A percentile compares a stretch with the other conserved stretches of the same genome.
These are phyloP conservation scores for Pseudogymnoascus sp. DNA, from an alignment of 2,329 filamentous ascomycete genomes.

Conservation along the genomic window DNA sequence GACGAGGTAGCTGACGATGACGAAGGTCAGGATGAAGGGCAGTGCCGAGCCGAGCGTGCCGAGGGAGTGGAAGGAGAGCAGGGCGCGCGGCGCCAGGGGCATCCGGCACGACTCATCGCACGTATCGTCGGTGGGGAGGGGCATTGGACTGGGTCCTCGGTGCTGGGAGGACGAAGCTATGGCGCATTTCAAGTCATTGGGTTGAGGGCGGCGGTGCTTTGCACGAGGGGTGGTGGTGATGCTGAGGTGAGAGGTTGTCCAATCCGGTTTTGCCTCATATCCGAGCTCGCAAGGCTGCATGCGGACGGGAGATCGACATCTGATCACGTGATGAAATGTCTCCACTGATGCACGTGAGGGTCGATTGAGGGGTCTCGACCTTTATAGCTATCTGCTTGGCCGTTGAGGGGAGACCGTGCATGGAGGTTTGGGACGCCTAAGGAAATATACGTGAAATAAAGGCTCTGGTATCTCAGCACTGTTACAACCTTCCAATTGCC, in stretches of 20 bases:
- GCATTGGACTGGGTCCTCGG: slow-evolving; percentile 22
- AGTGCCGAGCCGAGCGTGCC: slow-evolving; percentile 28
- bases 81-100: not conserved
- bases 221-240: not conserved
- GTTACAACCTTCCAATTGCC: not conserved
- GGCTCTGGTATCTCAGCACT: not conserved
- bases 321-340: not conserved
- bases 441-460: not conserved
- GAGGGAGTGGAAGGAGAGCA: not conserved
- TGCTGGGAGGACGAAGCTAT: slow-evolving; percentile 4
- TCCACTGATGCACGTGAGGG: not conserved
- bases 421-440: not conserved
- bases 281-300: slow-evolving; percentile 6
- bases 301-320: slow-evolving; percentile 6
- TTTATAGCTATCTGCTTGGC: not conserved
- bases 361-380: not conserved
- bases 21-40: slow-evolving; percentile 66
- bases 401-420: not conserved
- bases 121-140: slow-evolving; percentile 23
- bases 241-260: not conserved
- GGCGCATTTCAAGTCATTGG: slow-evolving; percentile 6
- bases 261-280: not conserved
- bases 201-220: not conserved
- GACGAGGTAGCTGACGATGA: slow-evolving; percentile 54
- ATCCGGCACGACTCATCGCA: slow-evolving; percentile 17